Evolutionary conservation across 345 rosid species (phyloP).

Genomic region (Fremontodendron californicum): DNA sequence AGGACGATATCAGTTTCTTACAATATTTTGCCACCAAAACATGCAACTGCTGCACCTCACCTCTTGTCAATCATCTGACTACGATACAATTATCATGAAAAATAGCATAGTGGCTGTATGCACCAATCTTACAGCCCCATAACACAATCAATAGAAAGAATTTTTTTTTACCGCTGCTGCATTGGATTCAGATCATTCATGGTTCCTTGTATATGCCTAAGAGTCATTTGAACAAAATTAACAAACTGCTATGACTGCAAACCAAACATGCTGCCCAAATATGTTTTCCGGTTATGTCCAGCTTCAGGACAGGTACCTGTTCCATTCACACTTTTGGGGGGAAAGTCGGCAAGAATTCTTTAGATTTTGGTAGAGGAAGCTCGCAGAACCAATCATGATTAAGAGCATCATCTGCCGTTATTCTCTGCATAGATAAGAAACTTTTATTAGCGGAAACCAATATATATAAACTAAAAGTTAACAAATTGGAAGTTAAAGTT

Average conservation of each 20-base stretch:
- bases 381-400: slow-evolving; percentile 80
- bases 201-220: not conserved
- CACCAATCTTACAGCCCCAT: not conserved
- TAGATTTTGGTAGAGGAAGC: slow-evolving; percentile 68
- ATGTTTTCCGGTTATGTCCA: not conserved
- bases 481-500: not conserved
- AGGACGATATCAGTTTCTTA: not conserved
- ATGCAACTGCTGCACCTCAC: not conserved
- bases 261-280: not conserved
- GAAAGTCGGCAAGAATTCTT: slow-evolving; percentile 76
- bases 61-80: not conserved
- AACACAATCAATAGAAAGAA: not conserved
- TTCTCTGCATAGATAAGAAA: slow-evolving; percentile 46
- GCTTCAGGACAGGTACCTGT: slow-evolving; percentile 25
- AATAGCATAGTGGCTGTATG: not conserved
- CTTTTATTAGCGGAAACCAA: not conserved
- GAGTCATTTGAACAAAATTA: not conserved
- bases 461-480: not conserved
- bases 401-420: slow-evolving; percentile 73
- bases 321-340: slow-evolving; percentile 34
- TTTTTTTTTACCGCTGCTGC: not conserved
- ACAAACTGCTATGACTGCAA: not conserved
- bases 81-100: not conserved
- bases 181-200: not conserved
- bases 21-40: not conserved